Percentiles rank a stretch among this genome's conserved stretches.
Evolutionary conservation across 495 filamentous ascomycete genomes (phyloP).

Genomic region (Trichoderma orchidacearum): DNA sequence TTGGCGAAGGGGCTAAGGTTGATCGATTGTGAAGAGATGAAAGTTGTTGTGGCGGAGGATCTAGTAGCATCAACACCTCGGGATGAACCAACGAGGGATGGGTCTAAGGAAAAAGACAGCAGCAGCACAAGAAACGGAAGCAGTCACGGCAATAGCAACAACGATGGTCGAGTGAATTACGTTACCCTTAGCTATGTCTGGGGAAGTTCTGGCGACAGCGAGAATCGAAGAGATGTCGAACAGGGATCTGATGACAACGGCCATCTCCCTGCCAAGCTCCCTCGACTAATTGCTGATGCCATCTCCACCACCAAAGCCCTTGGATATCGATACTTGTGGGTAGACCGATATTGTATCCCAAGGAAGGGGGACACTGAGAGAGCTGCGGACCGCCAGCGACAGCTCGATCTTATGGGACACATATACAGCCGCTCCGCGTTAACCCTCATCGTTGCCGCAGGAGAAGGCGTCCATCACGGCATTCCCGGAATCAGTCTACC

Average conservation of each 20-base stretch:
- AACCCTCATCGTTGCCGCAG: conserved; percentile 13
- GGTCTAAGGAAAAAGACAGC: no score
- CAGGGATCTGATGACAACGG: background rate
- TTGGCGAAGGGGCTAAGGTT: background rate
- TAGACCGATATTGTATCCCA: conserved; percentile 14
- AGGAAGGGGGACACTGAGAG: conserved; percentile 3
- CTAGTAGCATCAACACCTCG: background rate
- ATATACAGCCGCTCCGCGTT: conserved; percentile 10
- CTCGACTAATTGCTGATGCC: conserved; percentile 11
- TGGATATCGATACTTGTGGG: conserved; percentile 13
- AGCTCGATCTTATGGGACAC: conserved; percentile 13
- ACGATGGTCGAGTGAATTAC: background rate
- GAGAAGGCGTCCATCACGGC: conserved; percentile 8
- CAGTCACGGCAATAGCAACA: background rate
- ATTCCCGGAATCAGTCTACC: conserved; percentile 9
- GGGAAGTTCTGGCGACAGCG: background rate
- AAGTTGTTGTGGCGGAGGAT: background rate
- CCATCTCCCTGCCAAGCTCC: background rate
- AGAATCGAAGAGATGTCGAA: no score
- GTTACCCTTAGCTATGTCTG: conserved; percentile 8
- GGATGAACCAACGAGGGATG: no score
- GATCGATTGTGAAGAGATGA: background rate
- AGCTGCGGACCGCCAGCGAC: conserved; percentile 5
- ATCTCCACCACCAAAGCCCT: conserved; percentile 7
- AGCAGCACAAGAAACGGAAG: background rate